Evolutionary conservation across 371 early-diverging fungal species (phyloP).

Genomic region (Rhizomucor miehei): DNA sequence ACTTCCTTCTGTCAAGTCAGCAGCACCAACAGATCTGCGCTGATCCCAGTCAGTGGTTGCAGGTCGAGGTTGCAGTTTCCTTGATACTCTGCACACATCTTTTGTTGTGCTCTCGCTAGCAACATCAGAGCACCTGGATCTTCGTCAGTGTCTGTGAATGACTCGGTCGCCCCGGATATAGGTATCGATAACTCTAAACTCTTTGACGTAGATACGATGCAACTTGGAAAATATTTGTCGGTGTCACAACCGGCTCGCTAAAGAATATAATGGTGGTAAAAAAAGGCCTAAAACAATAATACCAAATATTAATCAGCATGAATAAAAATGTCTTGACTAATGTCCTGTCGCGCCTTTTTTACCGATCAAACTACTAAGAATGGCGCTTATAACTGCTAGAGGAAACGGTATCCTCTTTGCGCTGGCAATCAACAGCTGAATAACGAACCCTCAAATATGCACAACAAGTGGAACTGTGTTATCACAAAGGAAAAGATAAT

Average conservation of each 20-base stretch:
- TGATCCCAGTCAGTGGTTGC: too few relatives aligned
- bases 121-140: neutral
- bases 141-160: neutral
- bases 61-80: too few relatives aligned
- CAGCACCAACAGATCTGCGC: too few relatives aligned
- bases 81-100: too few relatives aligned
- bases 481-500: neutral
- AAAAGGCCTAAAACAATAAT: too few relatives aligned
- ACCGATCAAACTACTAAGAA: constrained; percentile 15
- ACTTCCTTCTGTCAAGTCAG: too few relatives aligned
- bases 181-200: constrained; percentile 4
- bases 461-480: constrained; percentile 19
- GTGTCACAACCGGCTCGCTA: constrained; percentile 22
- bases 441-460: constrained; percentile 22
- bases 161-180: neutral
- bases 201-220: constrained; percentile 6
- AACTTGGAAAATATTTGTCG: neutral
- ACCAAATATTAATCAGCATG: too few relatives aligned
- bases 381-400: constrained; percentile 1
- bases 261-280: constrained; percentile 27
- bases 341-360: neutral
- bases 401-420: neutral
- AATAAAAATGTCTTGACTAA: too few relatives aligned
- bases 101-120: neutral
- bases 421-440: constrained; percentile 9